Base-by-base conservation (phyloP, 768 basidiomycete species). In the Rhodotorula paludigena region DNA sequence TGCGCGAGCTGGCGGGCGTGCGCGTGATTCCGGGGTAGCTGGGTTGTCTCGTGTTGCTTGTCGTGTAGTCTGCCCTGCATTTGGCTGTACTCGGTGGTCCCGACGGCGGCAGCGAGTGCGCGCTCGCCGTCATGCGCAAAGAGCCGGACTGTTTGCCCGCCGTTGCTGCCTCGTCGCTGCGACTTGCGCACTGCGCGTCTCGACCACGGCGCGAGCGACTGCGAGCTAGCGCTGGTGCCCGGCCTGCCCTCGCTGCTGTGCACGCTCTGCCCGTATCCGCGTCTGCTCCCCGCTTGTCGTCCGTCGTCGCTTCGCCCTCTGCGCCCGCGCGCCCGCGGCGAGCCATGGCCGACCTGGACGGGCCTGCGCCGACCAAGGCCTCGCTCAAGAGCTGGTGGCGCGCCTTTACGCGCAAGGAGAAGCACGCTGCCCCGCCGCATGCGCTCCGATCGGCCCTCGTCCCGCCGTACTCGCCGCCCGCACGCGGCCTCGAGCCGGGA, bases 341-440 rank as follows among this genome's bases (percentile, higher is more conserved):
- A 23, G 8, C 12, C 21, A 53, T 53, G 52, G 52, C 63, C 28
- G 63, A 59, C 57, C 52, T 47, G 32, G 68, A 70, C 42, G 60
- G 23, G 5, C 38, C 65, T 14, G 62, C 66, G 10, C 66, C 71
- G 25, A 47, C 41, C 32, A 64, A 64, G 30, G 60, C 55, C 12
- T 49, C 52, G 5, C 53, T 72, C 7, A 15, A 59, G 21, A 56
- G 59, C 25, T 72, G 71, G 71, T 68, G 71, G 66, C 65, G 60
- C n/a, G 64, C 57, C n/a, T 72, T 72, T 42, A 59, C 63, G 4
- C 36, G 30, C 35, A 14, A 28, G 33, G 49, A 32, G 32, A 51
- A 51, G 20, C 32, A 32, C 2, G 32, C 18, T 3, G 30, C 49
- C 49, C 18, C 30, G 23, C n/a, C 20, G 32, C 30, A 54, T 36